These are phyloP conservation scores for Hydnomerulius pinastri DNA, from an alignment of 768 basidiomycete species.

Conservation along the genomic window DNA sequence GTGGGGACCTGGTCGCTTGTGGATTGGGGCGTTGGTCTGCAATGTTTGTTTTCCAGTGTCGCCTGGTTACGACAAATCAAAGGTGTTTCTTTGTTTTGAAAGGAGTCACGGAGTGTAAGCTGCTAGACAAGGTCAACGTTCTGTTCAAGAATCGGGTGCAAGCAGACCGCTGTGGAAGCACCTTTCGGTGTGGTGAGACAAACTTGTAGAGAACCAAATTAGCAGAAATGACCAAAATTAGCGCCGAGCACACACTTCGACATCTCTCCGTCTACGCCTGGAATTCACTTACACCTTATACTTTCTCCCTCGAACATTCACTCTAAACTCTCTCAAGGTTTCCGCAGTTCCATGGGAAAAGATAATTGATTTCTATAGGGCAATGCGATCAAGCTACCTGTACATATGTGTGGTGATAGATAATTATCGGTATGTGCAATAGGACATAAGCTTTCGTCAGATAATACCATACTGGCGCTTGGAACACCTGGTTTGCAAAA, in stretches of 20 bases:
- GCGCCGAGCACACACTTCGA: neutral
- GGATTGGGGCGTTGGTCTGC: neutral
- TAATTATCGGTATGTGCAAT: constrained; percentile 23
- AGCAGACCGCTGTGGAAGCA: neutral
- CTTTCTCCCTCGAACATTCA: no score
- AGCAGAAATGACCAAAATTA: neutral
- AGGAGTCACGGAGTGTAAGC: no score
- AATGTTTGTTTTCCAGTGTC: no score
- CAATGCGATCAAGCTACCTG: constrained; percentile 21
- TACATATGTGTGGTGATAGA: constrained; percentile 33
- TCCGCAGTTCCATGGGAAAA: neutral
- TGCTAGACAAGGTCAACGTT: no score
- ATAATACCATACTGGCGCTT: constrained; percentile 3
- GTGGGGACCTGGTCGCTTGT: neutral
- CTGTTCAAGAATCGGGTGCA: neutral
- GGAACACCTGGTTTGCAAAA: constrained; percentile 15
- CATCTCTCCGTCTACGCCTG: no score
- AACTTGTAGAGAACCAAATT: neutral
- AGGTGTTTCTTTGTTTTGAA: neutral
- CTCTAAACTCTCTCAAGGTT: no score
- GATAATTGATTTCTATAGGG: constrained; percentile 15
- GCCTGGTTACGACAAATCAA: neutral
- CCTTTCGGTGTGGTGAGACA: neutral
- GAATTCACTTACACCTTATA: no score
- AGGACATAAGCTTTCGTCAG: constrained; percentile 26